Base-by-base conservation (phyloP, 192 early-diverging fungal genomes). In the Kappamyces sp. region DNA sequence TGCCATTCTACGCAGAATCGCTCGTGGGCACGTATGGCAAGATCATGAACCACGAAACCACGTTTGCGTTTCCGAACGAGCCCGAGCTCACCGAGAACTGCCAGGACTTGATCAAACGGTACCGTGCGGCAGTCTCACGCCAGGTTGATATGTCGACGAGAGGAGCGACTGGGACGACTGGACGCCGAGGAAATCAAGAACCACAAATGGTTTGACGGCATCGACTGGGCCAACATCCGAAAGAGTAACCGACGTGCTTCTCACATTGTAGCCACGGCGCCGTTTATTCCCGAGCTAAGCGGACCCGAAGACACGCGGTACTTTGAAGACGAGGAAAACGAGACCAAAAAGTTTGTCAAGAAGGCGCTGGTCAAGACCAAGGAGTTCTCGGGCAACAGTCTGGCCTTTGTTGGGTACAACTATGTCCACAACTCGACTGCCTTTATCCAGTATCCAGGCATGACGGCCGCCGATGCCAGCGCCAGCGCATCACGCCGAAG, bases 381-480 rank as follows among this genome's bases (percentile, higher is more conserved):
- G 13, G 82, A 86, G 50, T 90, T 85, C 49, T 74, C 85, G 2
- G 90, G 89, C 43, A 79, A 87, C 66, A 85, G 87, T 58, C 75
- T 92, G 23, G 87, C 90, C 3, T 95, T 93, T 62, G 82, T 95
- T 39, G 92, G 92, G 5, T 95, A 90, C 61, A 89, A 88, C 1
- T 90, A 86, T 53, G 33, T 75, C 6, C 74, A 75, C 39, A 64
- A 75, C 41, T 60, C 72, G 0, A 65, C 49, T 10, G 61, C 74
- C 3, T 8, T 48, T 2, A 48, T 74, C 3, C 12, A 38, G 3
- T 79, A 66, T 62, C 61, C 55, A 3, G 53, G 57, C 48, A 9
- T 49, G 9, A 64, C 38, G 38, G 51, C 32, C 10, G 36, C 1
- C 12, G 9, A 13, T 23, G 23, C 23, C 23, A 59, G 57, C 46